Conservation (phyloP, 805 yeast genomes). For the Saccharomyces cerevisiae region DNA sequence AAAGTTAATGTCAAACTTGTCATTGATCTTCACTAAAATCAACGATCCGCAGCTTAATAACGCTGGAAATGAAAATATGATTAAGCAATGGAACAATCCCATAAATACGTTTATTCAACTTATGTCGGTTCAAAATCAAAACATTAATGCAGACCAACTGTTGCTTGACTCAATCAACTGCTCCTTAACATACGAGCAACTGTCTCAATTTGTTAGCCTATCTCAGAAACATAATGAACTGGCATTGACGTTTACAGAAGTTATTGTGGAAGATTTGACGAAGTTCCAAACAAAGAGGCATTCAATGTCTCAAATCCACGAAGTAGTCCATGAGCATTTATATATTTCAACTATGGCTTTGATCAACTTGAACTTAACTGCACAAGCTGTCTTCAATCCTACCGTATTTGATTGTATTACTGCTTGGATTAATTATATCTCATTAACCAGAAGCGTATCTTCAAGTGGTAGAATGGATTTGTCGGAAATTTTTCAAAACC, state of each 20-base stretch:
- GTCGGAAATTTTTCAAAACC: constrained; percentile 22
- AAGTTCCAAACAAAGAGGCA: constrained; percentile 25
- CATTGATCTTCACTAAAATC: constrained; percentile 24
- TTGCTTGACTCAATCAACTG: constrained; percentile 12
- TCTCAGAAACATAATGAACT: constrained; percentile 19
- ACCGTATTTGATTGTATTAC: constrained; percentile 19
- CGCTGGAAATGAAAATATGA: constrained; percentile 2
- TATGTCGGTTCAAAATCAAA: constrained; percentile 9
- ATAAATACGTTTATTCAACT: constrained; percentile 21
- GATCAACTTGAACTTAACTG: constrained; percentile 20
- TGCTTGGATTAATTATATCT: constrained; percentile 28
- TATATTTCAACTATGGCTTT: constrained; percentile 29
- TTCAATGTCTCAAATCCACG: constrained; percentile 22
- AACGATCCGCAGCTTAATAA: constrained; percentile 12
- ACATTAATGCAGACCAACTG: constrained; percentile 5
- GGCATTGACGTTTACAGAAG: constrained; percentile 23
- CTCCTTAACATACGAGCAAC: constrained; percentile 16
- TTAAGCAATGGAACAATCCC: constrained; percentile 28
- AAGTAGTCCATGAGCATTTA: constrained; percentile 27
- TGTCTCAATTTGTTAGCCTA: constrained; percentile 18
- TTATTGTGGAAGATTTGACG: constrained; percentile 29
- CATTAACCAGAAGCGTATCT: constrained; percentile 23
- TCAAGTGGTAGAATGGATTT: constrained; percentile 25
- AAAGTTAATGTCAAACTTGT: constrained; percentile 30
- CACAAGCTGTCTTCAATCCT: constrained; percentile 6